These are phyloP conservation scores for Alternaria alternata DNA, from an alignment of 2,329 filamentous ascomycete genomes.

Conservation along the genomic window DNA sequence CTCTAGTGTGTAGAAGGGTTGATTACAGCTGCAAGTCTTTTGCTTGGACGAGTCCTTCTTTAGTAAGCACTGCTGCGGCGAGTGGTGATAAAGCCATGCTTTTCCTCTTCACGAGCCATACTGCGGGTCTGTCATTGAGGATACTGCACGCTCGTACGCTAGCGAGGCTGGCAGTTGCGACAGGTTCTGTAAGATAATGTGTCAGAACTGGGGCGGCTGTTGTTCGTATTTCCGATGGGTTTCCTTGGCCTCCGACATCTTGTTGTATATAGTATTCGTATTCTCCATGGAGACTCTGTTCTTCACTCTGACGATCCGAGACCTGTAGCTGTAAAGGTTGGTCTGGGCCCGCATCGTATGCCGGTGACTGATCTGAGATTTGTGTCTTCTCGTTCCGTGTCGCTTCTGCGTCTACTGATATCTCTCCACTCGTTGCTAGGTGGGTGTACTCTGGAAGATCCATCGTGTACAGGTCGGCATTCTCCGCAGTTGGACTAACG, in stretches of 20 bases:
- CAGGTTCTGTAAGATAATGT: not conserved
- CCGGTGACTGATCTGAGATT: not conserved
- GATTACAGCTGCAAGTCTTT: slow-evolving; percentile 42
- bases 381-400: slow-evolving; percentile 20
- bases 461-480: slow-evolving; percentile 29
- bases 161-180: not conserved
- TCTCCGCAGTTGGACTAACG: slow-evolving; percentile 1
- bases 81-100: slow-evolving; percentile 36
- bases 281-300: not conserved
- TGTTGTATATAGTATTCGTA: not conserved
- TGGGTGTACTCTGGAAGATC: slow-evolving; percentile 33
- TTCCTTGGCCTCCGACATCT: not conserved
- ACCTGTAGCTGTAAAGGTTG: not conserved
- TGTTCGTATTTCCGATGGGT: not conserved
- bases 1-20: not conserved
- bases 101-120: slow-evolving; percentile 39
- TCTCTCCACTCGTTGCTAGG: slow-evolving; percentile 20
- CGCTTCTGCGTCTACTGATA: slow-evolving; percentile 28
- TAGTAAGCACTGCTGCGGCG: slow-evolving; percentile 38
- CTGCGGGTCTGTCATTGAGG: slow-evolving; percentile 33
- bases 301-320: not conserved
- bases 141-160: slow-evolving; percentile 34
- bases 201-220: not conserved
- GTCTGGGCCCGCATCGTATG: not conserved
- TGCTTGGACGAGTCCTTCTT: slow-evolving; percentile 31